These are phyloP conservation scores for Trypanosoma boissoni DNA, from an alignment of 208 protist species.

Conservation along the genomic window DNA sequence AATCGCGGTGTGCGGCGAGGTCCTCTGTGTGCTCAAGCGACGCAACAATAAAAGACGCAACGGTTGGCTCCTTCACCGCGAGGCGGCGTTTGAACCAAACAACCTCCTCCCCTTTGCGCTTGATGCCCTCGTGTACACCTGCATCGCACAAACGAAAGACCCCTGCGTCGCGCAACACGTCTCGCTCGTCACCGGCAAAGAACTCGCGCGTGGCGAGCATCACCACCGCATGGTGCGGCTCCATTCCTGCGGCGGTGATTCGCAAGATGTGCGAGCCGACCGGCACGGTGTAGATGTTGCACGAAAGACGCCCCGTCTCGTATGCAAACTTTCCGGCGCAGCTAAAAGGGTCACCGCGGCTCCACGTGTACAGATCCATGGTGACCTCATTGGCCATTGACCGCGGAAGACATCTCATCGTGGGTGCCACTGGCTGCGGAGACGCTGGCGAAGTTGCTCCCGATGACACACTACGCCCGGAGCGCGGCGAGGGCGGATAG, in stretches of 20 bases:
- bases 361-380: slow-evolving; percentile 61
- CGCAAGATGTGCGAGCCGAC: slow-evolving; percentile 62
- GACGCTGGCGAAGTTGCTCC: neutral
- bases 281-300: slow-evolving; percentile 32
- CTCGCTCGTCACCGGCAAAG: slow-evolving; percentile 36
- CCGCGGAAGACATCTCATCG: neutral
- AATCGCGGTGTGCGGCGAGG: slow-evolving; percentile 38
- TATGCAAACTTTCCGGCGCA: slow-evolving; percentile 35
- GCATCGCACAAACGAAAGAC: slow-evolving; percentile 59
- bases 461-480: neutral
- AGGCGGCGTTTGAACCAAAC: slow-evolving; percentile 85
- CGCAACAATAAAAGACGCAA: slow-evolving; percentile 54
- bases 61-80: slow-evolving; percentile 47
- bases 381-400: slow-evolving; percentile 26
- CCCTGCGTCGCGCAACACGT: slow-evolving; percentile 28
- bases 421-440: too few relatives aligned
- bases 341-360: slow-evolving; percentile 62
- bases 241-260: slow-evolving; percentile 48
- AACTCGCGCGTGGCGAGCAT: slow-evolving; percentile 46
- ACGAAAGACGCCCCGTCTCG: slow-evolving; percentile 37
- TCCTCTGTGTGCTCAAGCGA: slow-evolving; percentile 53
- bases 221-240: slow-evolving; percentile 33
- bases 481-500: neutral
- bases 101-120: slow-evolving; percentile 35
- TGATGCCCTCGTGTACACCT: slow-evolving; percentile 42